Evolutionary conservation across 176 grass and related monocot species (phyloP).

Genomic region (Avena sativa): DNA sequence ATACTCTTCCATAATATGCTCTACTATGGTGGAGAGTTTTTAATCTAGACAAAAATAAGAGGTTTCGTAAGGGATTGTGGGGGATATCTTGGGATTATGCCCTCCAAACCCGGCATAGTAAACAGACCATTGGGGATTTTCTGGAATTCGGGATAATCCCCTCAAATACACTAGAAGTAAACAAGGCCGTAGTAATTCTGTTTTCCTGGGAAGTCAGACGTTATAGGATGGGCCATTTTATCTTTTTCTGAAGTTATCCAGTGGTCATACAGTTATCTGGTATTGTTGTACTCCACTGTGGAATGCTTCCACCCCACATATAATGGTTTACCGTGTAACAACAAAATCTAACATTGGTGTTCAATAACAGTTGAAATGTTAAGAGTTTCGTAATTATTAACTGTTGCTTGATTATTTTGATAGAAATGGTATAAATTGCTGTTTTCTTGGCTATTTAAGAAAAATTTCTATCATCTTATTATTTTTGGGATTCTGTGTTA

Average conservation of each 20-base stretch:
- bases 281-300: not conserved
- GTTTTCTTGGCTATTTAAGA: not conserved
- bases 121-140: too few species aligned
- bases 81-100: too few species aligned
- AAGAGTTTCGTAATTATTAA: not conserved
- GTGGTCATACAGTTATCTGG: not conserved
- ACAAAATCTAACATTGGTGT: not conserved
- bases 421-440: not conserved
- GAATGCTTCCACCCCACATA: not conserved
- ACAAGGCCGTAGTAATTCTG: not conserved
- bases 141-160: too few species aligned
- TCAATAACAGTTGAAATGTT: not conserved
- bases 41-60: too few species aligned
- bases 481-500: conserved; percentile 27
- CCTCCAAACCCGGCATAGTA: too few species aligned
- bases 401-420: not conserved
- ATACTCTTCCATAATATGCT: too few species aligned
- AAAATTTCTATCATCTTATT: not conserved
- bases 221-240: conserved; percentile 6
- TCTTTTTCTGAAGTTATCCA: not conserved
- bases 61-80: too few species aligned
- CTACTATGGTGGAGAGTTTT: too few species aligned
- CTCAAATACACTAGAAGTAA: too few species aligned
- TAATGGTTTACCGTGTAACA: not conserved
- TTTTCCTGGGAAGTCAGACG: conserved; percentile 8